Conservation (phyloP, 2,329 filamentous ascomycete species). For the Cladosporium phlei region DNA sequence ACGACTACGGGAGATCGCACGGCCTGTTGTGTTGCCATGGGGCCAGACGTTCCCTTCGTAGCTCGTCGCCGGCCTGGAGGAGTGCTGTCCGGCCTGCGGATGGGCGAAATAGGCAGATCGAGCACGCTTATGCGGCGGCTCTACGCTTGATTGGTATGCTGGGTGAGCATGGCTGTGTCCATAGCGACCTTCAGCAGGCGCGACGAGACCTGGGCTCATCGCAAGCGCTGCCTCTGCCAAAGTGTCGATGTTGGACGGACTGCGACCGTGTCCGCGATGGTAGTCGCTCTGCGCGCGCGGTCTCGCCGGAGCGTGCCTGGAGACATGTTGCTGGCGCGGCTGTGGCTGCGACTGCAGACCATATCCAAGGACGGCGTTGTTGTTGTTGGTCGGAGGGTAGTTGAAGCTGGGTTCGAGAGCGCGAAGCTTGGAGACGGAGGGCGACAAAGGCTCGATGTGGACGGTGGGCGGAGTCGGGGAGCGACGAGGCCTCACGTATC, state of each 20-base stretch:
- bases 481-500: conserved; percentile 18
- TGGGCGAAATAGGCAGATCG: conserved; percentile 54
- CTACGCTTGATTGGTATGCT: conserved; percentile 28
- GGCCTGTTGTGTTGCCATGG: conserved; percentile 19
- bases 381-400: conserved; percentile 30
- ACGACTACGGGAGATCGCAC: conserved; percentile 27
- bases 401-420: conserved; percentile 32
- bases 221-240: conserved; percentile 41
- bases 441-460: conserved; percentile 34
- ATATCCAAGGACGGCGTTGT: conserved; percentile 16
- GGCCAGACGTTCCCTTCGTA: conserved; percentile 29
- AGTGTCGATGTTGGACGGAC: conserved; percentile 39
- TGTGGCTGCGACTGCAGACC: conserved; percentile 8
- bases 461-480: conserved; percentile 31
- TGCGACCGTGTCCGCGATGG: conserved; percentile 25
- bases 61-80: conserved; percentile 44
- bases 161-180: conserved; percentile 19
- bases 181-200: background rate
- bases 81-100: conserved; percentile 36
- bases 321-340: conserved; percentile 1
- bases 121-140: conserved; percentile 56
- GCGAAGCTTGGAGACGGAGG: conserved; percentile 19
- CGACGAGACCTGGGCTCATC: conserved; percentile 28
- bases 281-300: conserved; percentile 9
- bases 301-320: conserved; percentile 1